Evolutionary conservation across 345 rosid species (phyloP).

Genomic region (Citrus medica): DNA sequence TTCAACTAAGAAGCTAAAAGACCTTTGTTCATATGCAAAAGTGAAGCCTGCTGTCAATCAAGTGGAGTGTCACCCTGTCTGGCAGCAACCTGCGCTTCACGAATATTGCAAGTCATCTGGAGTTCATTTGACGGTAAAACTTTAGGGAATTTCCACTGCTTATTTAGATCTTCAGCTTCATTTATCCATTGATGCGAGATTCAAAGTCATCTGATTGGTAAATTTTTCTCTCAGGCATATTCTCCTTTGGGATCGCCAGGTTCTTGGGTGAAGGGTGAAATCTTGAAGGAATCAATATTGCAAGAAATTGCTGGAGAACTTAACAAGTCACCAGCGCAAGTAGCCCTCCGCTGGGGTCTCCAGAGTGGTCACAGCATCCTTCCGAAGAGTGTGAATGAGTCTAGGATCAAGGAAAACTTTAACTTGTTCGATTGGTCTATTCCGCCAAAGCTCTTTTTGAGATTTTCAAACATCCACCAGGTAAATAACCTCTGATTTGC

Average conservation of each 20-base stretch:
- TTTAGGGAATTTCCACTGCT: neutral
- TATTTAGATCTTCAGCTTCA: neutral
- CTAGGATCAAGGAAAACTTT: slow-evolving; percentile 44
- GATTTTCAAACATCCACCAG: slow-evolving; percentile 44
- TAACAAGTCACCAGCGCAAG: slow-evolving; percentile 53
- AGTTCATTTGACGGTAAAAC: slow-evolving; percentile 46
- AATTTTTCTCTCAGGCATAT: slow-evolving; percentile 35
- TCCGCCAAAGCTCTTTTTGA: slow-evolving; percentile 40
- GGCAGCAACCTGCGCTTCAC: slow-evolving; percentile 60
- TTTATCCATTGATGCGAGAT: too few species aligned
- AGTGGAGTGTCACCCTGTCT: slow-evolving; percentile 59
- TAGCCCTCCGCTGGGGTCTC: slow-evolving; percentile 59
- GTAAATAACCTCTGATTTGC: slow-evolving; percentile 18
- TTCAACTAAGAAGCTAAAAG: slow-evolving; percentile 54
- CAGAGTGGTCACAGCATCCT: slow-evolving; percentile 55
- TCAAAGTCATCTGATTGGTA: neutral
- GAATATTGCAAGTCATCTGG: slow-evolving; percentile 49
- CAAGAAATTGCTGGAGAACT: slow-evolving; percentile 39
- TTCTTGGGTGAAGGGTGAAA: slow-evolving; percentile 54
- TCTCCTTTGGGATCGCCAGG: slow-evolving; percentile 64
- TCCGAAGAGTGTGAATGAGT: slow-evolving; percentile 54
- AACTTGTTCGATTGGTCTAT: slow-evolving; percentile 52
- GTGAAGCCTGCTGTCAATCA: slow-evolving; percentile 61
- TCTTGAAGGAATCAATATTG: slow-evolving; percentile 43
- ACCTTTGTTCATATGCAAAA: slow-evolving; percentile 33